phyloP scores from a whole-genome alignment of 2,329 filamentous ascomycete species.

The Calonectria leucothoes region DNA sequence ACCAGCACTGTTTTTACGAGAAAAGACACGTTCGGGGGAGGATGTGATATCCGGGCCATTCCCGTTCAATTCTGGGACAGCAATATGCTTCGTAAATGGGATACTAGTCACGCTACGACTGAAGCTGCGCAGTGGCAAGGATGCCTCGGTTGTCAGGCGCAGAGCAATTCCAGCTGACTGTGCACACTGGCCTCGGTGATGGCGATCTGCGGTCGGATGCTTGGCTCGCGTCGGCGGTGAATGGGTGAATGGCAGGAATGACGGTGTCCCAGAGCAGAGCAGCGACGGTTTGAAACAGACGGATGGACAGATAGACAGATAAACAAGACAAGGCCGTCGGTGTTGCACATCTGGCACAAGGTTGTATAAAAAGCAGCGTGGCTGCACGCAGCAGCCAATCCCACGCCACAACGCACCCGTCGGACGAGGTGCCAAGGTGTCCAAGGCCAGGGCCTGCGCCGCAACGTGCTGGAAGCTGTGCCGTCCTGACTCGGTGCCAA shows the following conservation, averaged over 20 bases:
- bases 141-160: neutral
- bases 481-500: conserved; percentile 9
- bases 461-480: neutral
- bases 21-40: too few relatives aligned
- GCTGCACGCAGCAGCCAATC: neutral
- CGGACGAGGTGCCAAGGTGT: neutral
- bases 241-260: neutral
- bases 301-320: neutral
- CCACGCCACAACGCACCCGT: neutral
- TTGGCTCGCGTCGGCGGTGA: neutral
- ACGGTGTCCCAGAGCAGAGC: neutral
- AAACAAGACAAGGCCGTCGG: neutral
- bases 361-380: neutral
- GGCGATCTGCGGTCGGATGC: neutral
- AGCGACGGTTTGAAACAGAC: neutral
- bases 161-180: neutral
- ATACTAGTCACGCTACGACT: neutral
- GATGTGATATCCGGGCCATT: neutral
- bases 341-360: neutral
- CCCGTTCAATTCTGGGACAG: neutral
- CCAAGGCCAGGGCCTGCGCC: neutral
- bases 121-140: neutral
- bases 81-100: neutral
- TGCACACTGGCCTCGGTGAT: neutral
- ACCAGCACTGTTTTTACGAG: too few relatives aligned